These are phyloP conservation scores for Nephelium lappaceum DNA, from an alignment of 345 rosid genomes.

Conservation along the genomic window DNA sequence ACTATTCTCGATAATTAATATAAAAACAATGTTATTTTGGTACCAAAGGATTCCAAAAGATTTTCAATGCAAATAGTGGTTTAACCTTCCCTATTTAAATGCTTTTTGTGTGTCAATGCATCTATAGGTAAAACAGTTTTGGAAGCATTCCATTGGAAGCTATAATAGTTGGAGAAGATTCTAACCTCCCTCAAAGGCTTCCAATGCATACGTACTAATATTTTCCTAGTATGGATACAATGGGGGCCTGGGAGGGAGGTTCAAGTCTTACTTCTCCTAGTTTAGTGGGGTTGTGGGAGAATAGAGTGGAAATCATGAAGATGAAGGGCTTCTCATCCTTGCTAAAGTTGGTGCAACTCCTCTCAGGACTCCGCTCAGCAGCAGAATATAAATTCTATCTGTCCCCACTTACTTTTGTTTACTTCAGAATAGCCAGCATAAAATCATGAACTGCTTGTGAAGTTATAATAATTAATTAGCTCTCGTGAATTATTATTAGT, in stretches of 20 bases:
- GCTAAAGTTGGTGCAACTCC: neutral
- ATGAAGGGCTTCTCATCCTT: neutral
- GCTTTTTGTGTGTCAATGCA: neutral
- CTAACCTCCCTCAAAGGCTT: constrained; percentile 40
- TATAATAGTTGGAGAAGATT: constrained; percentile 18
- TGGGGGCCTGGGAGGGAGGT: constrained; percentile 21
- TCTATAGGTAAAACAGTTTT: neutral
- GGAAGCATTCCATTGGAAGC: neutral
- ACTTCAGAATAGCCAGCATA: neutral
- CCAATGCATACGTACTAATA: constrained; percentile 14
- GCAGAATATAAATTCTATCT: neutral
- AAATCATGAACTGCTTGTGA: neutral
- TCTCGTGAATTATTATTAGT: too few relatives aligned
- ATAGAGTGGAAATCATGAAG: neutral
- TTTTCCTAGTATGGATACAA: neutral
- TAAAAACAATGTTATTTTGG: too few relatives aligned
- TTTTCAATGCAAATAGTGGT: neutral
- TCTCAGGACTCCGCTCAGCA: neutral
- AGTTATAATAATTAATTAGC: too few relatives aligned
- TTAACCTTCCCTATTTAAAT: constrained; percentile 13
- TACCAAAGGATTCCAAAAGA: neutral
- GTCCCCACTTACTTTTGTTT: neutral
- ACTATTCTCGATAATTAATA: neutral
- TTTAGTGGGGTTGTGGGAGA: neutral
- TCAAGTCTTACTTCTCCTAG: constrained; percentile 19